Base-by-base conservation (phyloP, 75 land plant genomes). In the Sequoia sempervirens region DNA sequence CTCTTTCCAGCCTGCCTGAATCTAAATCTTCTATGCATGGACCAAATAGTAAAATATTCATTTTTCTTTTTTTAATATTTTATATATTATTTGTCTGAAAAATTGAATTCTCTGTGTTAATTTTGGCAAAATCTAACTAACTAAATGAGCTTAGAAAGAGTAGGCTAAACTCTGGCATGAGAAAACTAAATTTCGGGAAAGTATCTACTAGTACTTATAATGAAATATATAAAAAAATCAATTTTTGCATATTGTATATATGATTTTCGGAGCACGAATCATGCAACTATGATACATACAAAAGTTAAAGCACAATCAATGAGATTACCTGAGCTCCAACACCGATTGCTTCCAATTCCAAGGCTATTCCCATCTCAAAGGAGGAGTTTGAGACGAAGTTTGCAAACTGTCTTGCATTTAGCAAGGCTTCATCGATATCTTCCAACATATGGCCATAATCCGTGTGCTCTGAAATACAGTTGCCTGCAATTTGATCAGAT, bases 381-480 rank as follows among this genome's bases (percentile, higher is more conserved):
- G 78, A 75, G 78, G 26, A 38, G 7, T 75, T 43, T 40, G 45
- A 34, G 68, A 64, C 68, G 26, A 6, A n/a, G 28, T n/a, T 2
- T 64, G 28, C 5, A 64, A 26, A 3, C 23, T n/a, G 23, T 14
- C 17, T 64, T 64, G 68, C 28, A 64, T 64, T 64, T 38, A 75
- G 23, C 15, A 40, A 40, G 40, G 40, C 14, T 40, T 38, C 43
- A 38, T 1, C 40, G 46, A 40, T 8, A 64, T 26, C 23, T 20
- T 17, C 26, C 40, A 75, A 38, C 78, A 75, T 8, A 75, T 18
- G 23, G 17, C 79, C 46, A 75, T 75, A 75, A 1, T 20, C 7
- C 20, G 23, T 75, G 43, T 75, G 78, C 78, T 75, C 78, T 75
- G 41, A 75, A 37, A 75, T 8, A 40, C 78, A 75, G 78, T 20